Evolutionary conservation across 768 basidiomycete genomes (phyloP), one percentile per base, ranked within the genome.

Genomic region (Podaxis rugospora): DNA sequence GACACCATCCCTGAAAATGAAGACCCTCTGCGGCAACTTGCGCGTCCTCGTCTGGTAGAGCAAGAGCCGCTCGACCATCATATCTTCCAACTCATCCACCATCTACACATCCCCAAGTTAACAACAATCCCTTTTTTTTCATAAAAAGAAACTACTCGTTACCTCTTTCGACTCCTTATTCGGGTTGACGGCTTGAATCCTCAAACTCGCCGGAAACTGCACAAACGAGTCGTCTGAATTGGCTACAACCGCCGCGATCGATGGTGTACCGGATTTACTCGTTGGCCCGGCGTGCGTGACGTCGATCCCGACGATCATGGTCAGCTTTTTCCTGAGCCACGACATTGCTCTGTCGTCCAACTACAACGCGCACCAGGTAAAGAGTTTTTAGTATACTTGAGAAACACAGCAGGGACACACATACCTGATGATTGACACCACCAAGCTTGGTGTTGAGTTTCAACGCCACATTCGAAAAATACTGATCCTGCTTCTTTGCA

Each of bases 221-320:
- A 84, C 87, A 64, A 90, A 92, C 2, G 76, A 71, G 25, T 76
- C 74, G 66, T 93, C 90, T 1, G 85, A 75, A 61, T 85, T 93
- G 0, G 88, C 92, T 2, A 93, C 92, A 9, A 93, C 87, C 0
- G 90, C 92, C 0, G 89, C 90, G 47, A 94, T 88, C 0, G 90
- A 92, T 2, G 92, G 92, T 1, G 90, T 87, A 2, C 92, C 92
- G 2, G 79, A 78, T 54, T 76, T 69, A 64, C 88, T 89, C 5
- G 74, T 80, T 1, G 88, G 87, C 1, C 88, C 82, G 3, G 91
- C 89, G 64, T 93, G 91, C 0, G 90, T 93, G 0, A 92, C 90
- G 67, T 93, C 91, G 64, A 92, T 90, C 0, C 92, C 92, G 2
- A 94, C 86, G 68, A 94, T 74, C 88, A 94, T 93, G 9, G 92